Evolutionary conservation across 176 grass and related monocot genomes (phyloP).

Genomic region (Metroxylon sagu): DNA sequence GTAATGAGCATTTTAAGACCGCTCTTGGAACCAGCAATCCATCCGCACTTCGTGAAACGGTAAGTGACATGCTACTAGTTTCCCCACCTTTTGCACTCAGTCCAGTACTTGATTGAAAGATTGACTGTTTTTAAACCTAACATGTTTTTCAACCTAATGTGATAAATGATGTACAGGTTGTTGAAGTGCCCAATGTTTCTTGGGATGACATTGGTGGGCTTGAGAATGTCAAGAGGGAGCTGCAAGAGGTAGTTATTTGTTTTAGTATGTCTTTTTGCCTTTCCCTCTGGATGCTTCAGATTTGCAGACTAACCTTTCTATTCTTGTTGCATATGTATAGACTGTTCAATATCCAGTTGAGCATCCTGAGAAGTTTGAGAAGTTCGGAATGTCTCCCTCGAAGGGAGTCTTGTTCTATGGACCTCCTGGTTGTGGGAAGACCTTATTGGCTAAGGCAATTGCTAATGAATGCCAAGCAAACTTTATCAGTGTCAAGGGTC

Average conservation of each 20-base stretch:
- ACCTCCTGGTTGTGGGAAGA: not conserved
- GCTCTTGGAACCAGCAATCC: conserved; percentile 83
- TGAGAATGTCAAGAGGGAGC: conserved; percentile 3
- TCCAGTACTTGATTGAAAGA: too few relatives aligned
- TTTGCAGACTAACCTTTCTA: too few relatives aligned
- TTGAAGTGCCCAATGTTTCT: conserved; percentile 6
- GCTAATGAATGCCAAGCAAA: conserved; percentile 14
- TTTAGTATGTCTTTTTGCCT: too few relatives aligned
- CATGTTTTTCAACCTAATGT: too few relatives aligned
- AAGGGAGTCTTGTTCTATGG: conserved; percentile 19
- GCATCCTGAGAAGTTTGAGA: conserved; percentile 13
- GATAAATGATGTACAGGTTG: not conserved
- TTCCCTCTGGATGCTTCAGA: too few relatives aligned
- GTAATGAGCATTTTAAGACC: conserved; percentile 89
- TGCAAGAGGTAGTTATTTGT: not conserved
- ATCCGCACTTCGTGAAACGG: conserved; percentile 79
- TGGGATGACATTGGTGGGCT: conserved; percentile 8
- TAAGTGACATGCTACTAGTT: conserved; percentile 17
- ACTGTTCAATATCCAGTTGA: not conserved
- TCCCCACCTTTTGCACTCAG: too few relatives aligned
- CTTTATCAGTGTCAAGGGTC: conserved; percentile 16
- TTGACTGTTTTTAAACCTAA: too few relatives aligned
- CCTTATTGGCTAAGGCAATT: not conserved
- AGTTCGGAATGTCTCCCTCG: conserved; percentile 17
- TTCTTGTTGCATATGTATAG: not conserved